Conservation (phyloP, 441 rosid genomes). For the Sinapis alba region DNA sequence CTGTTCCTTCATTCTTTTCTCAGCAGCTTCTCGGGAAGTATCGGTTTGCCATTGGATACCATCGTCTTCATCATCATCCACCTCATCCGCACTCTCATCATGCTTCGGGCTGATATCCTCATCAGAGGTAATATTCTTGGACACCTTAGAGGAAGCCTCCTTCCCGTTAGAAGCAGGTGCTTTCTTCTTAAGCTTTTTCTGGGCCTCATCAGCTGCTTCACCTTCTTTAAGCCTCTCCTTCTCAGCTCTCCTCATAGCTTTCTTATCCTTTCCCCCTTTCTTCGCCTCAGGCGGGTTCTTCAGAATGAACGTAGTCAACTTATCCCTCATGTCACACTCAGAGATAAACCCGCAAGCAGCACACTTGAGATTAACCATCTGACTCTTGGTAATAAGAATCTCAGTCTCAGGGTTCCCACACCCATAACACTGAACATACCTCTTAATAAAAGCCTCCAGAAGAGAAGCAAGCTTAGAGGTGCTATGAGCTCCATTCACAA, state of each 20-base stretch:
- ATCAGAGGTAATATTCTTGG: background rate
- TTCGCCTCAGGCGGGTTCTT: background rate
- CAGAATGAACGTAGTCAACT: background rate
- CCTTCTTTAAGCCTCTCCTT: background rate
- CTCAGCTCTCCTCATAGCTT: background rate
- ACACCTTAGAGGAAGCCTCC: background rate
- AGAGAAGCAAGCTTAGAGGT: background rate
- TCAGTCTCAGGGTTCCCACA: conserved; percentile 5
- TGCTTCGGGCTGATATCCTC: background rate
- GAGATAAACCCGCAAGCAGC: background rate
- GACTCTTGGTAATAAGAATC: background rate
- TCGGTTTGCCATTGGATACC: background rate
- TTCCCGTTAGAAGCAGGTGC: too few species aligned
- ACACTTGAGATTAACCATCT: background rate
- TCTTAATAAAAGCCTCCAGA: background rate
- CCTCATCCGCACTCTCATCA: background rate
- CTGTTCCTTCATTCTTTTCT: background rate
- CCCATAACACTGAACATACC: background rate
- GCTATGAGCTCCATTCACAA: background rate
- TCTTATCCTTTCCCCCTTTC: background rate
- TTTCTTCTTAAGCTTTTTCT: background rate
- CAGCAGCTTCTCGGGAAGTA: background rate
- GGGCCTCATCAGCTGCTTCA: background rate
- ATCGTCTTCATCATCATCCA: background rate
- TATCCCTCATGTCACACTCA: background rate